A percentile compares a stretch with the other conserved stretches of the same genome.
Conservation (phyloP, 2,329 filamentous ascomycete species). For the Lomentospora prolificans region DNA sequence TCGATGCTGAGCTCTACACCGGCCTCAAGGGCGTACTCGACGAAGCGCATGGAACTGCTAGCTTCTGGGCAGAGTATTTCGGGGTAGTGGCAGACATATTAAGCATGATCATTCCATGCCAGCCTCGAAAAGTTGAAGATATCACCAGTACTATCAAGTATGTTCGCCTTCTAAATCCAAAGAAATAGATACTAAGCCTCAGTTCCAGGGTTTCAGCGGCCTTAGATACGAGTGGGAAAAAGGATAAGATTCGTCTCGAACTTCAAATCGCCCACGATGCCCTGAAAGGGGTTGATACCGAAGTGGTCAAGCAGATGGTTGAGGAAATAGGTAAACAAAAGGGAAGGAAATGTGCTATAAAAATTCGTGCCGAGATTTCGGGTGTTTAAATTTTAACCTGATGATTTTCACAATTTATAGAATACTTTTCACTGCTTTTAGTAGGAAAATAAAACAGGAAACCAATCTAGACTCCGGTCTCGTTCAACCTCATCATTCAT, state of each 20-base stretch:
- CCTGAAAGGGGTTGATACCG: conserved; percentile 20
- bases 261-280: conserved; percentile 23
- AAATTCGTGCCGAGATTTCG: conserved; percentile 19
- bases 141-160: conserved; percentile 30
- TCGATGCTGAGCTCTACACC: conserved; percentile 33
- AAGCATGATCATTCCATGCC: conserved; percentile 29
- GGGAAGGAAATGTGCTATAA: conserved; percentile 21
- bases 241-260: conserved; percentile 24
- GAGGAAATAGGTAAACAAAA: conserved; percentile 24
- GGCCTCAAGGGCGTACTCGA: conserved; percentile 33
- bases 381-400: background rate
- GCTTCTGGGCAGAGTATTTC: conserved; percentile 45
- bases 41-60: conserved; percentile 24
- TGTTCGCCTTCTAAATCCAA: conserved; percentile 15
- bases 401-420: too few species aligned
- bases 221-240: conserved; percentile 22
- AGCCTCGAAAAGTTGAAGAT: conserved; percentile 25
- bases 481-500: too few species aligned
- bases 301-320: conserved; percentile 23
- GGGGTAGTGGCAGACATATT: conserved; percentile 36
- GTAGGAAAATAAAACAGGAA: too few species aligned
- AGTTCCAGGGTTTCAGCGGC: background rate
- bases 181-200: too few species aligned
- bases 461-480: too few species aligned
- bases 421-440: too few species aligned